phyloP scores from a whole-genome alignment of 768 basidiomycete genomes.

The Amylocystis lapponica region DNA sequence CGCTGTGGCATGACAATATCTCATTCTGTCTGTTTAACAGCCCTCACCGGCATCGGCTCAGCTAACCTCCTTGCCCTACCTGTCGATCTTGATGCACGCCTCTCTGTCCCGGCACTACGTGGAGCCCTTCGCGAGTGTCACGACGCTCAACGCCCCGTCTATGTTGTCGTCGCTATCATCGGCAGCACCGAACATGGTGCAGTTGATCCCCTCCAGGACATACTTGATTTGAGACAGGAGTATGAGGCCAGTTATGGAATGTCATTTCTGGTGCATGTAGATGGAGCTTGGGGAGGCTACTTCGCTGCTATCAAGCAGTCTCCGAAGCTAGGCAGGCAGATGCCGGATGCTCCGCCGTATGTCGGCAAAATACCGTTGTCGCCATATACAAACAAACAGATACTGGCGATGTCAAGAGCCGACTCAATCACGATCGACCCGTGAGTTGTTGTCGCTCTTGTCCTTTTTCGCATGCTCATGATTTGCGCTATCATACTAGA shows the following conservation, averaged over 20 bases:
- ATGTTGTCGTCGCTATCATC: conserved; percentile 37
- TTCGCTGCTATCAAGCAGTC: conserved; percentile 26
- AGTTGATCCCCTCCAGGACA: conserved; percentile 34
- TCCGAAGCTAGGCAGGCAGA: neutral
- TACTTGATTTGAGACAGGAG: conserved; percentile 30
- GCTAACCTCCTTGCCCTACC: conserved; percentile 29
- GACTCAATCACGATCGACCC: conserved; percentile 39
- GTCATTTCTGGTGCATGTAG: conserved; percentile 36
- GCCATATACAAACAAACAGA: conserved; percentile 25
- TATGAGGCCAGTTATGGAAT: conserved; percentile 26
- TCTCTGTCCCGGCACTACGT: conserved; percentile 25
- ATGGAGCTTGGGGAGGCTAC: conserved; percentile 45
- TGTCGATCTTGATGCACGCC: conserved; percentile 33
- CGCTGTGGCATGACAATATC: neutral
- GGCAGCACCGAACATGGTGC: conserved; percentile 41
- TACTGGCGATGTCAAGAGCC: conserved; percentile 21
- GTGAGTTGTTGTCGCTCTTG: too few relatives aligned
- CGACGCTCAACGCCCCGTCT: conserved; percentile 28
- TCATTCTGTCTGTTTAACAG: conserved; percentile 25
- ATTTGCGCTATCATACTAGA: too few relatives aligned
- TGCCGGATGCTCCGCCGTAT: too few relatives aligned
- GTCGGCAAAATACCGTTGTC: too few relatives aligned
- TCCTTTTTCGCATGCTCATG: too few relatives aligned
- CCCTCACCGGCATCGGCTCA: conserved; percentile 38
- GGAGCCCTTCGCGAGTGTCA: conserved; percentile 26